Conservation (phyloP, 23 red algal genomes). For the Chondrus crispus region DNA sequence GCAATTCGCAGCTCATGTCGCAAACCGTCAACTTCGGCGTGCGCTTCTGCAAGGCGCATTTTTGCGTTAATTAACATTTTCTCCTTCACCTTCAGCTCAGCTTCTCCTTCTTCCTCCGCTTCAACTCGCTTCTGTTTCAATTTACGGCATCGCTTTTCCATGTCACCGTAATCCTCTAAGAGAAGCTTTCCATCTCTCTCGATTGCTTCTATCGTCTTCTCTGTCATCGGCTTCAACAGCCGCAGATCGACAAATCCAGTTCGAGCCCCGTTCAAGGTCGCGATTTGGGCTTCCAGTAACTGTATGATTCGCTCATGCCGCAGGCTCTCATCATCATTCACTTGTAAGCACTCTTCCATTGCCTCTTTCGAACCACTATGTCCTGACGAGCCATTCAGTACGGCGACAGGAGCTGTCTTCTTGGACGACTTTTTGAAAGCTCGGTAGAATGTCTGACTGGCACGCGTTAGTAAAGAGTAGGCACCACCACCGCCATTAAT, state of each 20-base stretch:
- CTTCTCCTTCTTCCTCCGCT: not conserved
- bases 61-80: slow-evolving; percentile 56
- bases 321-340: not conserved
- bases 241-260: slow-evolving; percentile 48
- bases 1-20: slow-evolving; percentile 10
- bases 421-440: slow-evolving; percentile 10
- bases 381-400: not conserved
- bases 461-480: slow-evolving; percentile 31
- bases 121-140: not conserved
- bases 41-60: slow-evolving; percentile 33
- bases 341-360: too few species aligned
- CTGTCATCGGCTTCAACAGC: slow-evolving; percentile 30
- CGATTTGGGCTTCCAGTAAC: slow-evolving; percentile 53
- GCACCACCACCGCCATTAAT: not conserved
- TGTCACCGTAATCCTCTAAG: not conserved
- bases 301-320: slow-evolving; percentile 3
- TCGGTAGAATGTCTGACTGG: slow-evolving; percentile 52
- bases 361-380: too few species aligned
- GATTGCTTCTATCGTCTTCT: slow-evolving; percentile 25
- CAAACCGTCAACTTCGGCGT: slow-evolving; percentile 32
- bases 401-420: not conserved
- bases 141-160: not conserved
- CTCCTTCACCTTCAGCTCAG: slow-evolving; percentile 45
- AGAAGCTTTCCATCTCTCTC: not conserved
- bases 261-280: slow-evolving; percentile 19